Evolutionary conservation across 176 grass and related monocot species (phyloP).

Genomic region (Oryza meyeriana): DNA sequence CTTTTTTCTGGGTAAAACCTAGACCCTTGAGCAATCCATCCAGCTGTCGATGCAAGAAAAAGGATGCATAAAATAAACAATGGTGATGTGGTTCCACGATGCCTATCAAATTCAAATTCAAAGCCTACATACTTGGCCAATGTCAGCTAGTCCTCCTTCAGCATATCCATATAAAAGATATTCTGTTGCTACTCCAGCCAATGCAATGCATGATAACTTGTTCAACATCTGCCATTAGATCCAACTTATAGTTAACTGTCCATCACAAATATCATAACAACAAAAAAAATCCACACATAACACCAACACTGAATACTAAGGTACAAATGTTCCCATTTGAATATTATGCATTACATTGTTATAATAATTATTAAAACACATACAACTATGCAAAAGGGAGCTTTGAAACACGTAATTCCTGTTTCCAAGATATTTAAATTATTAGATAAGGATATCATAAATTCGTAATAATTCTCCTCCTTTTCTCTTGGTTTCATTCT

Average conservation of each 20-base stretch:
- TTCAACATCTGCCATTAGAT: constrained; percentile 62
- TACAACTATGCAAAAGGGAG: neutral
- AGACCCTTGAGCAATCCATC: constrained; percentile 45
- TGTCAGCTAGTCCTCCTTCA: constrained; percentile 70
- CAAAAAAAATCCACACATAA: neutral
- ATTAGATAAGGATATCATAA: no score
- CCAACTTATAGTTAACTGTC: neutral
- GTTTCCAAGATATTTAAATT: no score
- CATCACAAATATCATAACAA: neutral
- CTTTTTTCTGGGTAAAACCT: constrained; percentile 46
- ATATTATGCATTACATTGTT: neutral
- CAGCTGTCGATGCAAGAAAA: constrained; percentile 20
- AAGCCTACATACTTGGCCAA: constrained; percentile 47
- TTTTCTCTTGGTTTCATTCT: neutral
- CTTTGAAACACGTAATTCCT: neutral
- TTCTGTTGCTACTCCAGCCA: constrained; percentile 74
- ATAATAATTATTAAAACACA: no score
- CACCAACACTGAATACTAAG: neutral
- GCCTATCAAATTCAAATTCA: neutral
- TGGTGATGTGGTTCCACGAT: neutral
- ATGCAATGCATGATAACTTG: constrained; percentile 77
- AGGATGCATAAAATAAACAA: neutral
- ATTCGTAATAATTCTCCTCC: no score
- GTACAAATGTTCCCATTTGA: neutral
- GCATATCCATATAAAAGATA: constrained; percentile 75